Conservation (phyloP, 78 protist species). For the Parvularia atlantis region DNA sequence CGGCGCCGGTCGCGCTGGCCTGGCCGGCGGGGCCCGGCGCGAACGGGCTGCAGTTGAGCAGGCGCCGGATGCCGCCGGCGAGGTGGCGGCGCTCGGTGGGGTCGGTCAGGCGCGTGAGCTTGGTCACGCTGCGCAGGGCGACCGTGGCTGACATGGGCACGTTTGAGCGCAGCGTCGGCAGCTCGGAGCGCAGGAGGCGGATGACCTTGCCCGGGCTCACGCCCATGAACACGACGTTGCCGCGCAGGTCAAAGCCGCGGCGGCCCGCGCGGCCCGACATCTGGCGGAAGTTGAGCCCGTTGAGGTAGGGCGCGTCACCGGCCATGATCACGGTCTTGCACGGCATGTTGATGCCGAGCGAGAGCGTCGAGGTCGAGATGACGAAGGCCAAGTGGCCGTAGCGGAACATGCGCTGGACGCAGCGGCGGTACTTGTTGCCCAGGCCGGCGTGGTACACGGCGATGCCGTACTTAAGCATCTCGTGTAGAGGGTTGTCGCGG, state of each 20-base stretch:
- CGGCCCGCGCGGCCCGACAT: conserved; percentile 88
- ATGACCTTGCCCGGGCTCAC: conserved; percentile 6
- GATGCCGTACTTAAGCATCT: no score
- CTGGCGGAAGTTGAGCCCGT: conserved; percentile 62
- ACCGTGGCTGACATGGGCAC: conserved; percentile 13
- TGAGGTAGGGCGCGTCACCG: conserved; percentile 49
- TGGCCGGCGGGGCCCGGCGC: no score
- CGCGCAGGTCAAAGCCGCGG: conserved; percentile 66
- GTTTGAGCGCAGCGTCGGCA: conserved; percentile 23
- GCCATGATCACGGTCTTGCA: conserved; percentile 56
- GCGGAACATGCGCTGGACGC: conserved; percentile 1
- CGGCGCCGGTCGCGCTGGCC: neutral
- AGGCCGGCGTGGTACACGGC: no score
- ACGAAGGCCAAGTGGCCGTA: conserved; percentile 9
- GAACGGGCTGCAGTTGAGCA: neutral
- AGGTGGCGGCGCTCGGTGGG: neutral
- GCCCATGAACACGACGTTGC: conserved; percentile 56
- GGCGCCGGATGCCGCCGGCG: neutral
- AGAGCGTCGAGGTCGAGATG: conserved; percentile 63
- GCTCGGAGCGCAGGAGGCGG: conserved; percentile 10
- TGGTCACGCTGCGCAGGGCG: neutral
- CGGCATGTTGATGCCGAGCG: conserved; percentile 83
- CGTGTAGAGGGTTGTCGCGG: no score
- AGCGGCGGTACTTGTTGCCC: no score
- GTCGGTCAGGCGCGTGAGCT: no score